Base-by-base conservation (phyloP, 768 basidiomycete genomes). In the Podaxis sp. region DNA sequence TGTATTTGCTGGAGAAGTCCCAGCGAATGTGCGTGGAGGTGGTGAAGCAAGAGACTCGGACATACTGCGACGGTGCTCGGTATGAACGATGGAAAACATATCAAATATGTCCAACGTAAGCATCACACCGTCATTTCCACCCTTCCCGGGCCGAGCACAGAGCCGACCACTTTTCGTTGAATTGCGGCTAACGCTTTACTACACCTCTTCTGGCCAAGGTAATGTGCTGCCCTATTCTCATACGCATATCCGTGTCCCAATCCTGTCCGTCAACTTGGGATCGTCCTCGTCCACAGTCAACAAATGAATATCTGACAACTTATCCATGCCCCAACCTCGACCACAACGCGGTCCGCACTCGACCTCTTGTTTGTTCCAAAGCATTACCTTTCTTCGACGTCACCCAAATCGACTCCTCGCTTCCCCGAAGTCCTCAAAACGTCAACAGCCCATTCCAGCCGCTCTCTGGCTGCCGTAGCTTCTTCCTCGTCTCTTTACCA, bases 41-140 rank as follows among this genome's bases (percentile, higher is more conserved):
- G 56, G 42, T 30, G 56, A 40, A 44, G 56, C 26, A 57, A 28
- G 40, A 26, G 56, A 57, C 7, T 56, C 42, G 24, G 56, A 46
- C 56, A 57, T 57, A 15, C 17, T 57, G 42, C 7, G 26, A 33
- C 7, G 9, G 55, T 11, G 54, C 38, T 13, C 2, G 9, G 39
- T 13, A 9, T 19, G 39, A 24, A 11, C 54, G 19, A 4, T 15
- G 19, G 54, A 56, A 40, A 56, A 56, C 36, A 56, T 40, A 56
- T 56, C 17, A 12, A 28, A 40, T 40, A 39, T 17, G 17, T 1
- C 12, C 12, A 56, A 56, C 54, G 49, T 26, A 39, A 56, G 36
- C 39, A n/a, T 13, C 30, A 38, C 22, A 11, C 48, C 11, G 48
- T 19, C 9, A n/a, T 51, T 51, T 51, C 49, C 49, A 51, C 26